Conservation (phyloP, 345 rosid species). For the Gossypium sturtianum region DNA sequence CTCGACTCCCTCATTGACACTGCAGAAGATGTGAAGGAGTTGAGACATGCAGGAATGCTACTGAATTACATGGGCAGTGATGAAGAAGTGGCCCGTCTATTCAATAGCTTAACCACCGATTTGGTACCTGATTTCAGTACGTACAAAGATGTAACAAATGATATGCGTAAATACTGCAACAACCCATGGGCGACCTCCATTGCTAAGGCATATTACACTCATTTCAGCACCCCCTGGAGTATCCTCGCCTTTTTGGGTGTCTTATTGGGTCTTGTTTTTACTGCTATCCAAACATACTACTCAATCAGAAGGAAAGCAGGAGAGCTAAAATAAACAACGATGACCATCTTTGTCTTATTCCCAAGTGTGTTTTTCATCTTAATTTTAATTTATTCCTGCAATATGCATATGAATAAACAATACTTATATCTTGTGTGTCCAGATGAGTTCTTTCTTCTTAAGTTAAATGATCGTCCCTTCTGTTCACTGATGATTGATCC, state of each 20-base stretch:
- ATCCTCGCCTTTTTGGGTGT: background rate
- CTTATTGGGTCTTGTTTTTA: background rate
- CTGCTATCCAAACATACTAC: background rate
- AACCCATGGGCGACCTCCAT: background rate
- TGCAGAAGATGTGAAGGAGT: background rate
- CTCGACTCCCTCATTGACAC: background rate
- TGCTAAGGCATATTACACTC: background rate
- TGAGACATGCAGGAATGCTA: background rate
- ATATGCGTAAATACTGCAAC: background rate
- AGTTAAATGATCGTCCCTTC: too few relatives aligned
- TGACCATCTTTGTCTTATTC: too few relatives aligned
- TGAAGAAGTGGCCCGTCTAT: constrained; percentile 8
- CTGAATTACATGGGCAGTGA: background rate
- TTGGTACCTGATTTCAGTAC: constrained; percentile 1
- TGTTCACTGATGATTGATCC: too few relatives aligned
- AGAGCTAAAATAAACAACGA: background rate
- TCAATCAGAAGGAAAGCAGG: background rate
- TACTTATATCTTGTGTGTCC: too few relatives aligned
- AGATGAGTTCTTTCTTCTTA: too few relatives aligned
- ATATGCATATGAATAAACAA: too few relatives aligned
- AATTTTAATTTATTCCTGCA: too few relatives aligned
- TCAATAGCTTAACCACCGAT: constrained; percentile 8
- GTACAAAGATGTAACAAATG: background rate
- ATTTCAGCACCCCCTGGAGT: background rate
- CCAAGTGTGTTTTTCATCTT: too few relatives aligned